Percentiles rank a stretch among this genome's conserved stretches.
Conservation (phyloP, 352 stramenopile species). For the Phytophthora kernoviae region DNA sequence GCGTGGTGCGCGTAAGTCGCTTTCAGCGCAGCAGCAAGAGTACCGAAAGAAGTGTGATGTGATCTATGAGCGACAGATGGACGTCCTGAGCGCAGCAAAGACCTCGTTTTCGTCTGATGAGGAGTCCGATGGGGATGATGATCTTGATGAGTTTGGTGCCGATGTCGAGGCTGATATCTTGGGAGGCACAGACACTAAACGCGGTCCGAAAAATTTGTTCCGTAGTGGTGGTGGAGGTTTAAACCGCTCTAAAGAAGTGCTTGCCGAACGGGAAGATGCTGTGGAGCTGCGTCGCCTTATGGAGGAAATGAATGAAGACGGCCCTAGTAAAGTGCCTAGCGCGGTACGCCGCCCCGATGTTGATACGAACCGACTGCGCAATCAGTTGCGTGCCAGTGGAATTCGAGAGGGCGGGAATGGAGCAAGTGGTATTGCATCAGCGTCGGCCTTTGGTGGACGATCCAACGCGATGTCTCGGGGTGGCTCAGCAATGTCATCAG, state of each 20-base stretch:
- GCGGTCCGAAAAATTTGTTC: slow-evolving; percentile 78
- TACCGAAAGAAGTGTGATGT: slow-evolving; percentile 87
- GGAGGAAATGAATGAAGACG: slow-evolving; percentile 83
- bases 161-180: slow-evolving; percentile 82
- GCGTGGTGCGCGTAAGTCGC: slow-evolving; percentile 75
- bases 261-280: slow-evolving; percentile 80
- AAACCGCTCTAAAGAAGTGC: slow-evolving; percentile 75
- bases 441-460: slow-evolving; percentile 30
- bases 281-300: slow-evolving; percentile 78
- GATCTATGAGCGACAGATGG: slow-evolving; percentile 86
- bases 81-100: slow-evolving; percentile 66
- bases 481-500: slow-evolving; percentile 65
- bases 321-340: slow-evolving; percentile 36
- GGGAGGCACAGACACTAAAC: slow-evolving; percentile 65
- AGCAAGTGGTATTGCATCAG: slow-evolving; percentile 36
- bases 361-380: slow-evolving; percentile 63
- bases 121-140: slow-evolving; percentile 73
- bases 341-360: slow-evolving; percentile 65
- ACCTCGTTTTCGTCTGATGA: slow-evolving; percentile 78
- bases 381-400: slow-evolving; percentile 71
- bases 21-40: slow-evolving; percentile 84
- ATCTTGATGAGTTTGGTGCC: slow-evolving; percentile 72
- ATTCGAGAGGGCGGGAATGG: slow-evolving; percentile 60
- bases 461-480: slow-evolving; percentile 54
- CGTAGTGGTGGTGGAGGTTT: slow-evolving; percentile 74